Base-by-base conservation (phyloP, 192 early-diverging fungal species). In the Physocladia obscura region DNA sequence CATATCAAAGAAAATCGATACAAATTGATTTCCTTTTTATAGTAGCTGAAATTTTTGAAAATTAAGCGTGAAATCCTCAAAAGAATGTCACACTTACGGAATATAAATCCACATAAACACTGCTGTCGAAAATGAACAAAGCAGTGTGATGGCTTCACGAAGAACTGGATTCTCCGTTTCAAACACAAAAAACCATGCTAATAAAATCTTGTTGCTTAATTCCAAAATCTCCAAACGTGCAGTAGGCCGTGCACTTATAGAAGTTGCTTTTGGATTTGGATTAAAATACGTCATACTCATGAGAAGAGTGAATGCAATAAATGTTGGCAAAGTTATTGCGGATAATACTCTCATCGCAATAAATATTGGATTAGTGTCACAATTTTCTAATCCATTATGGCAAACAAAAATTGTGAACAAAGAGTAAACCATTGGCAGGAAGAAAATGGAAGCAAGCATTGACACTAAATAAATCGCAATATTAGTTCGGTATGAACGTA, bases 221-320 rank as follows among this genome's bases (percentile, higher is more conserved):
- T 72, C 70, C 2, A 72, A 6, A 22, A 72, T 49, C 37, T 72
- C 70, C 6, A 72, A 35, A 5, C 70, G 48, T 2, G 70, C 70
- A 15, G 70, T 72, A 4, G 70, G 70, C 0, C 70, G 70, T 0
- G 70, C 70, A 32, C 50, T 51, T 19, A 72, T 52, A 6, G 70
- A 62, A 3, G 48, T 52, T 1, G 60, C 47, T 39, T 72, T 72
- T 26, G 70, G 70, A 37, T 72, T 72, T 29, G 70, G 70, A 35
- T 72, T 62, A 38, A 72, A 72, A 51, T 72, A 72, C 6, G 70
- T 72, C 70, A 72, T 64, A 37, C 70, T 72, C 70, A 72, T 72
- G 24, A 72, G 61, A 15, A 72, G 32, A 26, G 70, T 72, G 57
- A 72, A 72, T 1, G 47, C 49, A 52, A 72, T 48, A 38, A 72